Percentiles rank a stretch among this genome's conserved stretches.
Evolutionary conservation across 2,329 filamentous ascomycete genomes (phyloP).

Genomic region (Chaetomium strumarium): DNA sequence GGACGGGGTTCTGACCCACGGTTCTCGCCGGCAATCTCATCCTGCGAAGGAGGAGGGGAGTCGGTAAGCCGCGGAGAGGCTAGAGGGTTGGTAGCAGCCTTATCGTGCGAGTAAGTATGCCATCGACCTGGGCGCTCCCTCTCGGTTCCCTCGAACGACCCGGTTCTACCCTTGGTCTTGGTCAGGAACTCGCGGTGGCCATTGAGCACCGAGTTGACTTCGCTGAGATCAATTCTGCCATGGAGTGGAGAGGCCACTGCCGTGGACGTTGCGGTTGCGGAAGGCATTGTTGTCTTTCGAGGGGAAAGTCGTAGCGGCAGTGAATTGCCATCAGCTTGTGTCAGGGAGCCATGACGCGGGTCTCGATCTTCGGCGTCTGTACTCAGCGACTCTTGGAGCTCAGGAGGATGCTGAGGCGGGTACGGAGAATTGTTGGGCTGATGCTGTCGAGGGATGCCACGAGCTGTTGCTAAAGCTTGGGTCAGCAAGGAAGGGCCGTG

Average conservation of each 20-base stretch:
- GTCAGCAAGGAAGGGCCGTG: constrained; percentile 51
- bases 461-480: constrained; percentile 53
- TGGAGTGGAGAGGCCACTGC: constrained; percentile 16
- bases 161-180: constrained; percentile 31
- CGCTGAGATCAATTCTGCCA: constrained; percentile 30
- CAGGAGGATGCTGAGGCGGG: constrained; percentile 16
- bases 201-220: constrained; percentile 31
- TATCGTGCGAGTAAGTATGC: constrained; percentile 8
- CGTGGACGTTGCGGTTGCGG: constrained; percentile 21
- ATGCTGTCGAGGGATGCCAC: constrained; percentile 39
- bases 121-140: constrained; percentile 27
- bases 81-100: constrained; percentile 3
- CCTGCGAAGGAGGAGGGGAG: constrained; percentile 8
- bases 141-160: constrained; percentile 38
- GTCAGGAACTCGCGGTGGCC: constrained; percentile 32
- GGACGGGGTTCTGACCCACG: constrained; percentile 25
- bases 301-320: constrained; percentile 33
- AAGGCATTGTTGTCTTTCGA: constrained; percentile 25
- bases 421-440: constrained; percentile 21
- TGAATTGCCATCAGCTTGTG: constrained; percentile 33
- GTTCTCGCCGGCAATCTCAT: constrained; percentile 11
- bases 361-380: constrained; percentile 19
- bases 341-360: constrained; percentile 32
- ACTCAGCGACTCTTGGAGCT: constrained; percentile 15
- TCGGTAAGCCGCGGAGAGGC: constrained; percentile 15